Evolutionary conservation across 2,329 filamentous ascomycete species (phyloP).

Genomic region (Phialophora macrospora): DNA sequence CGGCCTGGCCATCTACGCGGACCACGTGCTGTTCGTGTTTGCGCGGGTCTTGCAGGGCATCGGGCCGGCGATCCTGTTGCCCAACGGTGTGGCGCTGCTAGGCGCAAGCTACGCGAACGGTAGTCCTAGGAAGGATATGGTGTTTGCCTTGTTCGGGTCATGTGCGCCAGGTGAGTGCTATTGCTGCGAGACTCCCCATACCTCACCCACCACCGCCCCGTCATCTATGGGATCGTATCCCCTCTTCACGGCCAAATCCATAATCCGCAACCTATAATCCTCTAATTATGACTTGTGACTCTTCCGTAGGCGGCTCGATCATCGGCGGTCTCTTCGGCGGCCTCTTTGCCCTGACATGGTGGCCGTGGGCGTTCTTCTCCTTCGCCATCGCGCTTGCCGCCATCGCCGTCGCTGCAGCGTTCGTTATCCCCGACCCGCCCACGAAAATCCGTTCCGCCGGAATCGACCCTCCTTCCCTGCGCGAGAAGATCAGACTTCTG

Average conservation of each 20-base stretch:
- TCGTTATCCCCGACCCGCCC: slow-evolving; percentile 46
- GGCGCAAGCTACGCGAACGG: slow-evolving; percentile 63
- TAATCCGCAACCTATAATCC: too few species aligned
- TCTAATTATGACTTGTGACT: not conserved
- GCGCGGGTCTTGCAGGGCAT: slow-evolving; percentile 60
- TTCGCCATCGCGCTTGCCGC: slow-evolving; percentile 48
- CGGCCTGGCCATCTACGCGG: slow-evolving; percentile 45
- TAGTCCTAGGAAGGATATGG: slow-evolving; percentile 60
- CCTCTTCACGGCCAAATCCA: not conserved
- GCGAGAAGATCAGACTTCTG: slow-evolving; percentile 44
- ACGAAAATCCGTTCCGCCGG: slow-evolving; percentile 25
- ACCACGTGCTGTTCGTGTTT: slow-evolving; percentile 58
- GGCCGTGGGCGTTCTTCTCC: slow-evolving; percentile 59
- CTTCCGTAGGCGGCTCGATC: slow-evolving; percentile 46
- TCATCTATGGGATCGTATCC: not conserved
- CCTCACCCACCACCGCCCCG: not conserved
- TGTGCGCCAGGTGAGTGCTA: slow-evolving; percentile 48
- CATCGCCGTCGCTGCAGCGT: slow-evolving; percentile 45
- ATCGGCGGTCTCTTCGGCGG: slow-evolving; percentile 49
- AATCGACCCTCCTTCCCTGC: slow-evolving; percentile 15
- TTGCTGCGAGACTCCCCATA: not conserved
- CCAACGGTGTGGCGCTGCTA: slow-evolving; percentile 68
- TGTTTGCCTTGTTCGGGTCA: slow-evolving; percentile 60
- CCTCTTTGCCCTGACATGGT: slow-evolving; percentile 54
- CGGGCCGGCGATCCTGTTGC: slow-evolving; percentile 66